Evolutionary conservation across 192 early-diverging fungal genomes (phyloP).

Genomic region (Backusella parvicylindrica): DNA sequence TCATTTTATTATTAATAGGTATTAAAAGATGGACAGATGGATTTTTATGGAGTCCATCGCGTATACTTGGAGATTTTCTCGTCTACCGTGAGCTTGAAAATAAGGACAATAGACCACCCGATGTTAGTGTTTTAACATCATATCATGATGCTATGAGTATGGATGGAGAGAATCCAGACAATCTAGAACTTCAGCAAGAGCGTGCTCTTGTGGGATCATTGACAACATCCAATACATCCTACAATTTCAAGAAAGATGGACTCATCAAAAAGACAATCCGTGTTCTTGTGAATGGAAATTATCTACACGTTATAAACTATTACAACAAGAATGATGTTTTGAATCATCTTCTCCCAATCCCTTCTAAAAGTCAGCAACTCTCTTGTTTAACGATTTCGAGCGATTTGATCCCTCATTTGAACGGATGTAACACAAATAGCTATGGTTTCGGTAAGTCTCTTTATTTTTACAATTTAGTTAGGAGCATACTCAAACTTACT

Average conservation of each 20-base stretch:
- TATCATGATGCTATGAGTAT: background rate
- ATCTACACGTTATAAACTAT: slow-evolving; percentile 36
- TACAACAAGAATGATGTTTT: slow-evolving; percentile 49
- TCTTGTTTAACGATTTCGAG: slow-evolving; percentile 50
- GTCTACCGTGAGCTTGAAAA: slow-evolving; percentile 54
- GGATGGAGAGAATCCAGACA: background rate
- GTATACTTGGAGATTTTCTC: slow-evolving; percentile 64
- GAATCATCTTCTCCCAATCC: slow-evolving; percentile 42
- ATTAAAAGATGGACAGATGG: slow-evolving; percentile 79
- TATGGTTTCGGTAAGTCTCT: background rate
- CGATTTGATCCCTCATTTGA: slow-evolving; percentile 31
- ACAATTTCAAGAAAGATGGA: slow-evolving; percentile 39
- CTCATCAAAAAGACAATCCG: slow-evolving; percentile 68
- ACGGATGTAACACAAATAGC: background rate
- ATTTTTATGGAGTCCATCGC: slow-evolving; percentile 61
- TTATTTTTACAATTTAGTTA: background rate
- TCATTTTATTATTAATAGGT: slow-evolving; percentile 20
- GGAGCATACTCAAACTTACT: background rate
- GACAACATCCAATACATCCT: slow-evolving; percentile 21
- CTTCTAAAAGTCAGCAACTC: slow-evolving; percentile 46
- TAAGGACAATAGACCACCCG: slow-evolving; percentile 16
- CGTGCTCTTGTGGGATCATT: slow-evolving; percentile 28
- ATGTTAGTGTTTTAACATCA: background rate
- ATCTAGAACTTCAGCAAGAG: background rate
- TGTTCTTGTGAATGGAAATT: slow-evolving; percentile 38